Evolutionary conservation across 768 basidiomycete species (phyloP).

Genomic region (Tylopilus vinaceipallidus): DNA sequence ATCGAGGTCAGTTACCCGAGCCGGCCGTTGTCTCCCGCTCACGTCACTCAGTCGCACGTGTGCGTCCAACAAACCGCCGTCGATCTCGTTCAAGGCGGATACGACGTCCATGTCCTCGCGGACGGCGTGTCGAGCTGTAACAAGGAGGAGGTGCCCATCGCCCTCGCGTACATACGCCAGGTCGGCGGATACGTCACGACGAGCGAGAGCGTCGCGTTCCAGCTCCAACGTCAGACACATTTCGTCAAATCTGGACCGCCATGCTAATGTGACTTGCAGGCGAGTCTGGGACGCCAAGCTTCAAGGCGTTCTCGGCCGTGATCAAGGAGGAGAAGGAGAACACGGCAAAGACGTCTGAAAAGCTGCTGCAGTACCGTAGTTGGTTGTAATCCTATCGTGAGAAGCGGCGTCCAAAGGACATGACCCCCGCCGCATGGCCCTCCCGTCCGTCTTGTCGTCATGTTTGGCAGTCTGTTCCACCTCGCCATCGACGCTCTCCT

Average conservation of each 20-base stretch:
- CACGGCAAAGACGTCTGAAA: constrained; percentile 43
- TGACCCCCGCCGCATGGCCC: too few relatives aligned
- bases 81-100: constrained; percentile 52
- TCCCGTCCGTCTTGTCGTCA: constrained; percentile 1
- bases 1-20: constrained; percentile 64
- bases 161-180: constrained; percentile 64
- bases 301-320: constrained; percentile 68
- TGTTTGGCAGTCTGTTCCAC: constrained; percentile 47
- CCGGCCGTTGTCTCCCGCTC: background rate
- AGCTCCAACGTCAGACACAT: constrained; percentile 57
- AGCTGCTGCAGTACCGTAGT: constrained; percentile 31
- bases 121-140: constrained; percentile 86
- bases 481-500: constrained; percentile 76
- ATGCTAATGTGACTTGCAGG: constrained; percentile 34
- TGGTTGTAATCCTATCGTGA: too few relatives aligned
- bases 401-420: too few relatives aligned
- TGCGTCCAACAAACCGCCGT: constrained; percentile 85
- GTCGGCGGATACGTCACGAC: constrained; percentile 78
- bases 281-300: constrained; percentile 60
- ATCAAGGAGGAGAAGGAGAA: constrained; percentile 77
- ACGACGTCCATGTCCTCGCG: constrained; percentile 67
- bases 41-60: constrained; percentile 68
- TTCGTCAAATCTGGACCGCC: constrained; percentile 6
- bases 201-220: constrained; percentile 78
- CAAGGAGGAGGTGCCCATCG: constrained; percentile 73